phyloP scores from a whole-genome alignment of 768 basidiomycete genomes.

The Termitomyces sp. region DNA sequence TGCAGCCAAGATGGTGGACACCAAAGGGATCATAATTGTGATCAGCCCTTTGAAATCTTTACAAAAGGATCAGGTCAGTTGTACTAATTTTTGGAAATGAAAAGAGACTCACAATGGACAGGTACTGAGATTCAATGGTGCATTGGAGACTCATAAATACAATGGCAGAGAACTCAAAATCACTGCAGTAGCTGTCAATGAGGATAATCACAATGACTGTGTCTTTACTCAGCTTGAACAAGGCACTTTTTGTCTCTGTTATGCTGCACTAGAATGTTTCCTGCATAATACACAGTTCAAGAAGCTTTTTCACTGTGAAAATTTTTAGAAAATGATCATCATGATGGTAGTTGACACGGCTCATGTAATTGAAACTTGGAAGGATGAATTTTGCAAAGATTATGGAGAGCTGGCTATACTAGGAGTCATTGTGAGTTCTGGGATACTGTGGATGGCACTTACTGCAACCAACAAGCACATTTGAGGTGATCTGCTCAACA shows the following conservation, averaged over 20 bases:
- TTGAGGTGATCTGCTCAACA: conserved; percentile 11
- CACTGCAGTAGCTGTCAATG: conserved; percentile 14
- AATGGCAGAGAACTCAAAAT: conserved; percentile 5
- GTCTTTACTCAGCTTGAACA: conserved; percentile 8
- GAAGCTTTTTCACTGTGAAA: conserved; percentile 4
- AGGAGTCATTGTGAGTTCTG: conserved; percentile 7
- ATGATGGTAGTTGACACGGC: conserved; percentile 14
- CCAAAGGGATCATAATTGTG: conserved; percentile 7
- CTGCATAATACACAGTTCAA: conserved; percentile 9
- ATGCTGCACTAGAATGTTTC: conserved; percentile 13
- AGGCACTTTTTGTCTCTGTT: conserved; percentile 8
- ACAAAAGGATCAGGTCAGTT: conserved; percentile 7
- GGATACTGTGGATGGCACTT: conserved; percentile 14
- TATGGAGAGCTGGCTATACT: conserved; percentile 12
- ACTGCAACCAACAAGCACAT: conserved; percentile 12
- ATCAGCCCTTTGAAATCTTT: conserved; percentile 12
- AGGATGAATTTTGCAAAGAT: conserved; percentile 14
- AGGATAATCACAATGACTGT: conserved; percentile 8
- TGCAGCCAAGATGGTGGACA: conserved; percentile 5
- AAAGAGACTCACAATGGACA: neutral
- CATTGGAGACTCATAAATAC: neutral
- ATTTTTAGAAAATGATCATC: conserved; percentile 3
- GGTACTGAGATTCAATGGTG: conserved; percentile 2
- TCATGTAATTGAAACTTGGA: conserved; percentile 13
- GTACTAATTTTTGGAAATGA: neutral